A percentile compares a stretch with the other conserved stretches of the same genome.
Evolutionary conservation across 805 yeast species (phyloP).

Genomic region (Candida chauliodis): DNA sequence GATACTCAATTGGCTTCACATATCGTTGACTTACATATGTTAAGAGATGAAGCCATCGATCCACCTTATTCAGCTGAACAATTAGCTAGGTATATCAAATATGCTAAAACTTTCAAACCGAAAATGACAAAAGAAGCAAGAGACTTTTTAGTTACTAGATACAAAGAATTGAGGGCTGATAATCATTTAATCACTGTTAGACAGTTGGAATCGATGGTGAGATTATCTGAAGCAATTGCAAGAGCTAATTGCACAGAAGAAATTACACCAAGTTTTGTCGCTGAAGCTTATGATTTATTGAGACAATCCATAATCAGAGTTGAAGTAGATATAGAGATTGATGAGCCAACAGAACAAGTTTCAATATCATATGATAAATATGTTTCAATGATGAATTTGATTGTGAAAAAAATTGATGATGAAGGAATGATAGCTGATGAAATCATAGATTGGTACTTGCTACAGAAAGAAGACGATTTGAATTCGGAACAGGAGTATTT

Average conservation of each 20-base stretch:
- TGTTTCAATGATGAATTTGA: constrained; percentile 73
- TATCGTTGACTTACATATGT: constrained; percentile 89
- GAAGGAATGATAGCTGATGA: constrained; percentile 67
- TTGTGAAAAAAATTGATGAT: constrained; percentile 63
- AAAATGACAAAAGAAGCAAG: constrained; percentile 79
- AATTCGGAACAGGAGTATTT: constrained; percentile 67
- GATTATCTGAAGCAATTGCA: constrained; percentile 94
- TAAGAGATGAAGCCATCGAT: constrained; percentile 80
- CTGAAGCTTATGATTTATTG: constrained; percentile 87
- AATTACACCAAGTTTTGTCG: constrained; percentile 78
- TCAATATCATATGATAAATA: constrained; percentile 83
- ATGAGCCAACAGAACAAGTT: constrained; percentile 50
- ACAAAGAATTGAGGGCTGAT: constrained; percentile 81
- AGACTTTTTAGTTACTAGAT: constrained; percentile 67
- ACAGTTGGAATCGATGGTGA: constrained; percentile 90
- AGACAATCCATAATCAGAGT: constrained; percentile 91
- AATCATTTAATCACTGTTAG: constrained; percentile 97
- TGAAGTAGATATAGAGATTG: constrained; percentile 85
- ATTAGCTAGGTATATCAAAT: constrained; percentile 80
- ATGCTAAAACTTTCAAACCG: constrained; percentile 92
- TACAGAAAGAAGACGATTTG: constrained; percentile 67
- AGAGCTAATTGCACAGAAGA: constrained; percentile 93
- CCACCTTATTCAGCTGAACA: constrained; percentile 91
- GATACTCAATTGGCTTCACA: constrained; percentile 90
- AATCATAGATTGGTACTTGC: constrained; percentile 77